Evolutionary conservation across 2,329 filamentous ascomycete genomes (phyloP).

Genomic region (Lomentospora prolificans): DNA sequence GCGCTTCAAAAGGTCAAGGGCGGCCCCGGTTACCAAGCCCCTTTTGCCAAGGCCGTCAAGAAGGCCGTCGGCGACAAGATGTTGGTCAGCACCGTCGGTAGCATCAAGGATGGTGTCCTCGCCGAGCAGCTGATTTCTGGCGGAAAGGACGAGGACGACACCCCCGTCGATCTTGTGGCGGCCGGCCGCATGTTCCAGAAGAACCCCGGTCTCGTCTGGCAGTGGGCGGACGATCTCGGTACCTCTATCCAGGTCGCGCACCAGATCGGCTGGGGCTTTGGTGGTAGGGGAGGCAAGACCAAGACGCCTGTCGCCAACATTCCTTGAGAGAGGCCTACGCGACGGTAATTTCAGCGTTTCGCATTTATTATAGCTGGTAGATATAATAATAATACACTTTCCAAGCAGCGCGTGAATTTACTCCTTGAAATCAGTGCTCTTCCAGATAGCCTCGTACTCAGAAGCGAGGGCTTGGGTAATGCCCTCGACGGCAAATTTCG

Average conservation of each 20-base stretch:
- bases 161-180: constrained; percentile 37
- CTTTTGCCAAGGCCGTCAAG: constrained; percentile 62
- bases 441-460: constrained; percentile 20
- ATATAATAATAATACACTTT: too few relatives aligned
- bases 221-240: constrained; percentile 44
- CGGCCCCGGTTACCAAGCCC: constrained; percentile 60
- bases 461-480: constrained; percentile 31
- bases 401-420: too few relatives aligned
- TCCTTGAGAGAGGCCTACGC: too few relatives aligned
- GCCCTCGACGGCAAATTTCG: constrained; percentile 36
- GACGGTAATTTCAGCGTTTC: too few relatives aligned
- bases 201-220: constrained; percentile 46
- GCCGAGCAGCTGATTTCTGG: constrained; percentile 37
- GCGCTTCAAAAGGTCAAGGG: constrained; percentile 43
- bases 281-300: constrained; percentile 22
- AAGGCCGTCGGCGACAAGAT: constrained; percentile 54
- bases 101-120: constrained; percentile 31
- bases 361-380: too few relatives aligned
- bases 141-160: constrained; percentile 21
- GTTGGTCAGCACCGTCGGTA: constrained; percentile 36
- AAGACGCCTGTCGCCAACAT: not conserved
- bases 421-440: constrained; percentile 1
- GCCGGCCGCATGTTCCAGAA: constrained; percentile 47
- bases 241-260: constrained; percentile 35
- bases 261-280: constrained; percentile 48